Base-by-base conservation (phyloP, 768 basidiomycete species). In the Cyclocybe aegerita region DNA sequence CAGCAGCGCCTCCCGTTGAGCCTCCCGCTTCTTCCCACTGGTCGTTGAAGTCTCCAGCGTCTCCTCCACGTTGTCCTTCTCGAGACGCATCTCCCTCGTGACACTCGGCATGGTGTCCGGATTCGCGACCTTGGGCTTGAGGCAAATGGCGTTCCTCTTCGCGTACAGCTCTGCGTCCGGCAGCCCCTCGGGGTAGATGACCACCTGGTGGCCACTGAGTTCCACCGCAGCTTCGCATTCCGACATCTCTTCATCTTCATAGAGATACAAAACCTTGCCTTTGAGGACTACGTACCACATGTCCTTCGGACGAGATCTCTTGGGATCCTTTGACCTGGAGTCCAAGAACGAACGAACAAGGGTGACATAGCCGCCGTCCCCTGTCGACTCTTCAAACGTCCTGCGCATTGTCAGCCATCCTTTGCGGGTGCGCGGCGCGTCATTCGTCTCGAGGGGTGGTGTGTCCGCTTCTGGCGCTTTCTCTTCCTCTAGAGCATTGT, bases 201-300 rank as follows among this genome's bases (percentile, higher is more conserved):
- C 69, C 40, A 95, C 88, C 45, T 87, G 80, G 65, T 93, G 88
- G 11, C 84, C 76, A 46, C 87, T 77, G 48, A 98, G 72, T 64
- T 96, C 90, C 39, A 98, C 79, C n/a, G 86, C 95, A 3, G 87
- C 93, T 62, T 87, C 88, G 69, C 92, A 94, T 58, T 98, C 95
- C 46, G 80, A 80, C 85, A 91, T 90, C 11, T 75, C 78, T 70
- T 97, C 93, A 68, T 95, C 90, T 67, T 96, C 93, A 70, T 97
- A 98, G 15, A 98, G 73, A 69, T 93, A 98, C 30, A 98, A 71
- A 35, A 96, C 85, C 60, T 83, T 88, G 39, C 89, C 91, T 76
- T 98, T 98, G 65, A 98, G 78, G 6, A 87, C 92, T 46, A 88
- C 90, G 65, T 86, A 97, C 85, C 90, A 97, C 80, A 81, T 86